Base-by-base conservation (phyloP, 192 early-diverging fungal species). In the Backusella macrospora region DNA sequence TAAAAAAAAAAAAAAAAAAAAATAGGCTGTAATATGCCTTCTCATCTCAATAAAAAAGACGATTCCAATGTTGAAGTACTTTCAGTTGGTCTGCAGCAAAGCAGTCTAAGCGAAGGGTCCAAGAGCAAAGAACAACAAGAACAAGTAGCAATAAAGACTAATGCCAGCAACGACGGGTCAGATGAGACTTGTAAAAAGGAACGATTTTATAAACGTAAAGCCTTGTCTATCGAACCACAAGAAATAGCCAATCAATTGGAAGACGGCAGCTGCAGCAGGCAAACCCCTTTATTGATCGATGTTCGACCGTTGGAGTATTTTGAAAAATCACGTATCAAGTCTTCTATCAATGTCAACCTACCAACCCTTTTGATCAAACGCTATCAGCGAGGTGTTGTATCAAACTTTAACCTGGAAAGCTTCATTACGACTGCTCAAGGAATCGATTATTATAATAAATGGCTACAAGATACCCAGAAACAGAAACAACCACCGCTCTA, bases 371-470 rank as follows among this genome's bases (percentile, higher is more conserved):
- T 89, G 1, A 85, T 85, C 72, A 84, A 85, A 64, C 75, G 87
- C n/a, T 87, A 89, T 66, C 77, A 82, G 8, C 74, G 84, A 71
- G 85, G 87, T 38, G 80, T 80, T 9, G 78, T 89, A 4, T 79
- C 80, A 2, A 83, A 86, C 39, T 85, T 88, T 73, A 80, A 81
- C 18, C 38, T 88, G 4, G 85, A 85, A 62, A 83, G 78, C 44
- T 88, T 88, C 49, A 86, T 88, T 37, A 88, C 86, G 1, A 88
- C 85, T 7, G 77, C 83, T 0, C 82, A 86, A 49, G 83, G 85
- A 10, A 74, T 78, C 10, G 83, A 88, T 37, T 73, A 75, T 0
- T 88, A 81, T 48, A 71, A 67, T 12, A n/a, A 48, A 59, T 59
- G 52, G 52, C 34, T 59, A 45, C 42, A 45, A 47, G 67, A 68